These are phyloP conservation scores for Lathyrus tuberosus DNA, from an alignment of 306 rosid species.

Conservation along the genomic window DNA sequence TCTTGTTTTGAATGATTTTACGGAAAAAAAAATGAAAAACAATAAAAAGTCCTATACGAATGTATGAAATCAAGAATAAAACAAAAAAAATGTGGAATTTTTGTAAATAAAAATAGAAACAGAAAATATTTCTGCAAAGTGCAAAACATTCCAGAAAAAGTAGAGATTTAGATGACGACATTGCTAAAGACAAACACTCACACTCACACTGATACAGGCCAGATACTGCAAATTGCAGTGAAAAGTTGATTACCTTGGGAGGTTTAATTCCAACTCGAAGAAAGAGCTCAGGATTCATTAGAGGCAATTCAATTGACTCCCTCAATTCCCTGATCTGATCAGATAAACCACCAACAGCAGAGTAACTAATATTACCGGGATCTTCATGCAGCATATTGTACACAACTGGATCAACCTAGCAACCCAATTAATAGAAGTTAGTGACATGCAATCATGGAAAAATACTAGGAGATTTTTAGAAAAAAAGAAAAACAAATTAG, in stretches of 20 bases:
- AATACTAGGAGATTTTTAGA: slow-evolving; percentile 17
- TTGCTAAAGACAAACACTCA: slow-evolving; percentile 6
- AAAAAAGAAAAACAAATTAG: slow-evolving; percentile 15
- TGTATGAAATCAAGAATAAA: slow-evolving; percentile 3
- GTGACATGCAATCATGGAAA: slow-evolving; percentile 10
- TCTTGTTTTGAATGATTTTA: background rate
- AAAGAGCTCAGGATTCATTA: slow-evolving; percentile 97
- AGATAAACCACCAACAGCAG: slow-evolving; percentile 97
- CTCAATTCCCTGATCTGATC: slow-evolving; percentile 98
- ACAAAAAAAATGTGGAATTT: background rate
- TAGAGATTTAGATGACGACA: background rate
- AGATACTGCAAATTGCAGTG: slow-evolving; percentile 13
- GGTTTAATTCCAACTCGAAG: slow-evolving; percentile 96
- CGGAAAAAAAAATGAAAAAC: background rate
- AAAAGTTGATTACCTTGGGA: slow-evolving; percentile 72
- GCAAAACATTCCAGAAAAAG: slow-evolving; percentile 6
- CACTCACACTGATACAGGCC: background rate
- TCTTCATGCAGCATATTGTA: slow-evolving; percentile 98
- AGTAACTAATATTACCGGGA: slow-evolving; percentile 96
- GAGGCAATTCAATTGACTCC: slow-evolving; percentile 91
- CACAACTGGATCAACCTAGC: slow-evolving; percentile 90
- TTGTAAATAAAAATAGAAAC: background rate
- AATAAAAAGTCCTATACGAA: background rate
- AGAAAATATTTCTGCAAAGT: background rate
- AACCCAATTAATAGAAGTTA: slow-evolving; percentile 37